Evolutionary conservation across 257 asterid species (phyloP).

Genomic region (Eustoma russellianum): DNA sequence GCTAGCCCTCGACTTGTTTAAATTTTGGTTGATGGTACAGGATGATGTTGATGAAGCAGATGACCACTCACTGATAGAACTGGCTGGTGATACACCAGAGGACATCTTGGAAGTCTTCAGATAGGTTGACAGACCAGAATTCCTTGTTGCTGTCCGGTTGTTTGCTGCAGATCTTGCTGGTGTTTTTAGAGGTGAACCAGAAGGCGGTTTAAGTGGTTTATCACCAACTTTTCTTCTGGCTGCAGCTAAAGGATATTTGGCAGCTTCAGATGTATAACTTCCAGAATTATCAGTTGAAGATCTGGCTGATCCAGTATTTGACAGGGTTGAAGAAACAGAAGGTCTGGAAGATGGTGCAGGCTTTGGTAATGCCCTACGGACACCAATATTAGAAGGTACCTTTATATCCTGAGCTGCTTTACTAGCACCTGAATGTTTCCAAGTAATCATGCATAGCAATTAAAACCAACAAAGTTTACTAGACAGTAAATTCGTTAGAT

Average conservation of each 20-base stretch:
- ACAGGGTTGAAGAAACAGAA: conserved; percentile 34
- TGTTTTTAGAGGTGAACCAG: conserved; percentile 40
- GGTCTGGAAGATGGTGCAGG: conserved; percentile 41
- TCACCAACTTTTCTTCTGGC: conserved; percentile 49
- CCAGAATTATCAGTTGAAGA: conserved; percentile 56
- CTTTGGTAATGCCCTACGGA: conserved; percentile 46
- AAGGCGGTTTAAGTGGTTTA: conserved; percentile 22
- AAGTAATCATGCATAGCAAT: conserved; percentile 2
- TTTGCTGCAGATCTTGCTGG: conserved; percentile 42
- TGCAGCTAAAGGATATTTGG: conserved; percentile 32
- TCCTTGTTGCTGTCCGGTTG: conserved; percentile 30
- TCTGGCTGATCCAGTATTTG: conserved; percentile 38
- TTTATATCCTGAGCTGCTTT: conserved; percentile 52
- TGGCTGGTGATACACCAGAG: conserved; percentile 70
- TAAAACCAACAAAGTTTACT: neutral
- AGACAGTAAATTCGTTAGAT: neutral
- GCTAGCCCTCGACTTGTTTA: conserved; percentile 52
- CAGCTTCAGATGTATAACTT: conserved; percentile 34
- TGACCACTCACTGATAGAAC: conserved; percentile 96
- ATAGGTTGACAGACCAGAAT: conserved; percentile 42
- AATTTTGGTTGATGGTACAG: conserved; percentile 38
- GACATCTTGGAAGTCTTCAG: conserved; percentile 48
- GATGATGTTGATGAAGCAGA: conserved; percentile 75
- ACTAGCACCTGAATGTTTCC: conserved; percentile 30
- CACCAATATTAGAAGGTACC: conserved; percentile 29